These are phyloP conservation scores for Puccinellia tenuiflora DNA, from an alignment of 176 grass and related monocot genomes.

Conservation along the genomic window DNA sequence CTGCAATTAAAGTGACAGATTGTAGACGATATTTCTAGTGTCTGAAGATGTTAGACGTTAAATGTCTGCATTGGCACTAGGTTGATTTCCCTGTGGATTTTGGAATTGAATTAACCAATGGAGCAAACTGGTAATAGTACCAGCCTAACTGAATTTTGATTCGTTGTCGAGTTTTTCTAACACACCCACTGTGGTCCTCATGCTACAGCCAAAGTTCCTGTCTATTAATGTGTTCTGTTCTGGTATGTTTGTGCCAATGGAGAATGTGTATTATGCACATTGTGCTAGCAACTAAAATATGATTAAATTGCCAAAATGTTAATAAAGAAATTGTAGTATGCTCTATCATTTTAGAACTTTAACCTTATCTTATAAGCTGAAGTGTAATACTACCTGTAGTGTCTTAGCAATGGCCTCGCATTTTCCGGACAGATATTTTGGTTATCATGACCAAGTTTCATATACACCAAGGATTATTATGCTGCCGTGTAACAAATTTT, in stretches of 20 bases:
- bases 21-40: background rate
- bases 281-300: background rate
- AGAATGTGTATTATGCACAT: background rate
- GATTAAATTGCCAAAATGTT: background rate
- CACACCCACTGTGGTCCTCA: slow-evolving; percentile 19
- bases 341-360: background rate
- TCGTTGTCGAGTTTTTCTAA: background rate
- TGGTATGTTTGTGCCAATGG: background rate
- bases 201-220: background rate
- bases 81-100: background rate
- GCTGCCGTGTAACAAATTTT: background rate
- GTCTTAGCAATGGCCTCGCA: background rate
- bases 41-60: background rate
- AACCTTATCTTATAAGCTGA: background rate
- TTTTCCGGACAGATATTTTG: background rate
- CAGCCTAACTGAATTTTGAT: background rate
- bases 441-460: background rate
- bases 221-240: background rate
- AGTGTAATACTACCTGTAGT: background rate
- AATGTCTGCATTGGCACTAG: too few relatives aligned
- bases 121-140: background rate
- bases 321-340: background rate
- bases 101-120: slow-evolving; percentile 5
- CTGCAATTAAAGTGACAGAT: background rate
- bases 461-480: background rate